Base-by-base conservation (phyloP, 805 yeast species). In the Metschnikowia aberdeeniae region DNA sequence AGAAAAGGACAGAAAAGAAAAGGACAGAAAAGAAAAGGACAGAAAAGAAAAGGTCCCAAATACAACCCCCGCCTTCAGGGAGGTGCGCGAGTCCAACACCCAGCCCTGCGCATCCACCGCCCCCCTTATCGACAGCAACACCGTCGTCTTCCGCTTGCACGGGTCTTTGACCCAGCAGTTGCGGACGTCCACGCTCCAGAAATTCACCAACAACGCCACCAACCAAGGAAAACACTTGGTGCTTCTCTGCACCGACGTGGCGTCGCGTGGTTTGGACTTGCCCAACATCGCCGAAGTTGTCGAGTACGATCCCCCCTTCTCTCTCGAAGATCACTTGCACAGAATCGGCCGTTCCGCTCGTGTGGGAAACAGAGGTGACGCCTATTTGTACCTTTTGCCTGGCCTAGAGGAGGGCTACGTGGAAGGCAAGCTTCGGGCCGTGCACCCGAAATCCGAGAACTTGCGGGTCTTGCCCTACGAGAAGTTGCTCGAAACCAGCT, bases 311-410 rank as follows among this genome's bases (percentile, higher is more conserved):
- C 97, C 99, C 2, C 97, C 99, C 5, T 90, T 92, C 59, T 78
- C 93, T 1, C 74, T 89, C 5, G 97, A 89, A 51, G 99, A 93
- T 61, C 99, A 93, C 73, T 71, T 93, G 47, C 99, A 93, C 65
- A 78, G 99, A 65, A 87, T 90, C 45, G 99, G 99, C 43, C 82
- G 99, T 71, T 89, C 98, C 10, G 99, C 99, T 7, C 82, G 99
- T 69, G 96, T 95, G n/a, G 99, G 99, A 51, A 77, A 81, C 36
- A 65, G 70, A 33, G 99, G 99, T 62, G 75, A 75, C 32, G 86
- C 97, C 1, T 63, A 81, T 1, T 65, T 93, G 46, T 89, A 92
- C 59, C 69, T 93, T 34, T 69, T 92, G 28, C 99, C 99, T 1
- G 95, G 96, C 1, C 77, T 72, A 48, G 98, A 92, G 64, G 98